These are phyloP conservation scores for Camellia japonica DNA, from an alignment of 148 eudicot species.

Conservation along the genomic window DNA sequence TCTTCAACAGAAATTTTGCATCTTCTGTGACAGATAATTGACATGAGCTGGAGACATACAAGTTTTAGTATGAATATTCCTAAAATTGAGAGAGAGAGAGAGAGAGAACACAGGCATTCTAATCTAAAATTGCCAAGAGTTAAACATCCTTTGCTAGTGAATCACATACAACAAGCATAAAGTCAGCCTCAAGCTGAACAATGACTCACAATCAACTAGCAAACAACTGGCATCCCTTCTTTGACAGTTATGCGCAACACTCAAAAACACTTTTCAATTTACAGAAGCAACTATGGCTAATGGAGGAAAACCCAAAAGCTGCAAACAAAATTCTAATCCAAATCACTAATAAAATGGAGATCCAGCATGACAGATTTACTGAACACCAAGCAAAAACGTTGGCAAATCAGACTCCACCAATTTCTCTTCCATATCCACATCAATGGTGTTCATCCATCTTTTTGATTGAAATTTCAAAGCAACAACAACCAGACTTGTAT, in stretches of 20 bases:
- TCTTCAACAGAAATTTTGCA: no score
- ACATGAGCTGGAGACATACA: no score
- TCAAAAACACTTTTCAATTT: constrained; percentile 9
- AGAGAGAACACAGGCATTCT: background rate
- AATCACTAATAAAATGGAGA: background rate
- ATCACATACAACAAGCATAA: background rate
- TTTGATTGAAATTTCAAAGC: constrained; percentile 15
- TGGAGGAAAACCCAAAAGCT: background rate
- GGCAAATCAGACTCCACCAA: constrained; percentile 28
- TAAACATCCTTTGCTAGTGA: constrained; percentile 5
- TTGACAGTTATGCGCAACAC: background rate
- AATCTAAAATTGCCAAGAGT: background rate
- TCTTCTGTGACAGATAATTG: no score
- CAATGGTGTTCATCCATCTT: constrained; percentile 24
- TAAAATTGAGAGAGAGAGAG: background rate
- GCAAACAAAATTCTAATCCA: constrained; percentile 16
- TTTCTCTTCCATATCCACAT: constrained; percentile 36
- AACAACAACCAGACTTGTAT: constrained; percentile 7
- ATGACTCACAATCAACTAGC: background rate
- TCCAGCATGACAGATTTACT: background rate
- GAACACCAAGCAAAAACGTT: constrained; percentile 18
- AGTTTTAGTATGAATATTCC: no score
- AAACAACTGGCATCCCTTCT: no score
- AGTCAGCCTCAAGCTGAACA: constrained; percentile 42
- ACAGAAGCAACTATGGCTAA: constrained; percentile 9